phyloP scores from a whole-genome alignment of 1,284 basidiomycete genomes.

The Rhodofomes roseus region DNA sequence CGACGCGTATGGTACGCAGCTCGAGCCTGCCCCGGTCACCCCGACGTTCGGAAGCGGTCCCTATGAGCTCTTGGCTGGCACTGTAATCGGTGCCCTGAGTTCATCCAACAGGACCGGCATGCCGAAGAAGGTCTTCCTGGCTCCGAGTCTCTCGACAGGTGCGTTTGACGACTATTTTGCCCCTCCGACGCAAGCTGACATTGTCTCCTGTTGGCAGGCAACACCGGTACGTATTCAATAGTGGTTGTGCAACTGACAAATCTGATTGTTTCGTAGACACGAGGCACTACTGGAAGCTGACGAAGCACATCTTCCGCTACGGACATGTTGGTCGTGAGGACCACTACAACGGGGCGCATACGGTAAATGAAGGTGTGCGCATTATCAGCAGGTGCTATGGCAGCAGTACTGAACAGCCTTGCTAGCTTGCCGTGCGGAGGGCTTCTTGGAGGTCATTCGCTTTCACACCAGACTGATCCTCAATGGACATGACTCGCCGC shows the following conservation, averaged over 20 bases:
- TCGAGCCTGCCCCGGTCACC: constrained; percentile 54
- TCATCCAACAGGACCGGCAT: constrained; percentile 30
- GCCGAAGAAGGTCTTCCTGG: constrained; percentile 25
- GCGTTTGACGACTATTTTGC: neutral
- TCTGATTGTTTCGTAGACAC: constrained; percentile 33
- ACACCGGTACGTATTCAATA: constrained; percentile 2
- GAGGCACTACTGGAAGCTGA: constrained; percentile 44
- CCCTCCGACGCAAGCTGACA: neutral
- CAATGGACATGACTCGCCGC: constrained; percentile 38
- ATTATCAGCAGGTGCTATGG: neutral
- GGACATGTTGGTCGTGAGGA: constrained; percentile 31
- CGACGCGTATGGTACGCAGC: constrained; percentile 38
- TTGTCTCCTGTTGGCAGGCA: constrained; percentile 7
- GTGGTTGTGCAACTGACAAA: too few relatives aligned
- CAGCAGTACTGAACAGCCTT: neutral
- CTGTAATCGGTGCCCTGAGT: constrained; percentile 39
- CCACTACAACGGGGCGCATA: constrained; percentile 47
- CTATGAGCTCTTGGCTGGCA: constrained; percentile 47
- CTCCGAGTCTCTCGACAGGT: constrained; percentile 22
- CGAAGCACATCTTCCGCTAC: constrained; percentile 46
- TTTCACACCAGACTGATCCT: constrained; percentile 45
- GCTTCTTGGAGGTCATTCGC: constrained; percentile 40
- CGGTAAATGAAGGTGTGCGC: constrained; percentile 42
- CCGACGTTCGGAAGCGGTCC: constrained; percentile 42
- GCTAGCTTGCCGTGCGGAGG: constrained; percentile 35